Evolutionary conservation across 106 monocot genomes (phyloP), one percentile per base, ranked within the genome.

Genomic region (Allium fistulosum): DNA sequence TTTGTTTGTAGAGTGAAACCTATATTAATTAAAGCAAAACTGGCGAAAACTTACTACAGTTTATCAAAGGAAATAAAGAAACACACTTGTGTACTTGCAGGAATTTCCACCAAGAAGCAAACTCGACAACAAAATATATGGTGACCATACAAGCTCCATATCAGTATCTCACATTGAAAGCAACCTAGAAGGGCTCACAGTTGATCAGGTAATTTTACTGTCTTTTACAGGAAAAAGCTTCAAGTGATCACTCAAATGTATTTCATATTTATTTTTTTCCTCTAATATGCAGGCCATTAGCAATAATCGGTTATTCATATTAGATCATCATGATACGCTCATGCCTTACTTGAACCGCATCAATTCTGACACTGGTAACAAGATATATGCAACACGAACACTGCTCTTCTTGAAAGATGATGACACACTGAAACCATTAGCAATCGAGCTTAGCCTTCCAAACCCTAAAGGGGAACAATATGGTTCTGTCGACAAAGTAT

Each of bases 391-490:
- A 27, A 64, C 94, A n/a, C 78, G 94, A 47, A 91, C 94, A 8
- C 58, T 95, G 6, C 58, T 95, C 58, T 78, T 88, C 59, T 66
- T 88, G 17, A 72, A 71, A 18, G 68, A 74, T 0, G 88, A 88
- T 13, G 70, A 66, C 15, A 78, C 87, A 9, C 66, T 95, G 46
- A 76, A 74, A 71, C 91, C 94, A 0, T 9, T 95, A 6, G 83
- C 81, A 17, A 95, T 95, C 9, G 94, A 94, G 80, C 87, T 94
- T 27, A 85, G 87, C 84, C 60, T 87, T 61, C 90, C 87, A 2
- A 66, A 78, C 49, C 70, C 77, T 0, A 67, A 82, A 2, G 90
- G 84, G 2, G 74, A 76, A 17, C 59, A 52, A 8, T 57, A 53
- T 16, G 87, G 82, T 15, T 81, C 75, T 12, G 56, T 80, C 17